Conservation (phyloP, 2,329 filamentous ascomycete genomes). For the Aspergillus phoenicis region DNA sequence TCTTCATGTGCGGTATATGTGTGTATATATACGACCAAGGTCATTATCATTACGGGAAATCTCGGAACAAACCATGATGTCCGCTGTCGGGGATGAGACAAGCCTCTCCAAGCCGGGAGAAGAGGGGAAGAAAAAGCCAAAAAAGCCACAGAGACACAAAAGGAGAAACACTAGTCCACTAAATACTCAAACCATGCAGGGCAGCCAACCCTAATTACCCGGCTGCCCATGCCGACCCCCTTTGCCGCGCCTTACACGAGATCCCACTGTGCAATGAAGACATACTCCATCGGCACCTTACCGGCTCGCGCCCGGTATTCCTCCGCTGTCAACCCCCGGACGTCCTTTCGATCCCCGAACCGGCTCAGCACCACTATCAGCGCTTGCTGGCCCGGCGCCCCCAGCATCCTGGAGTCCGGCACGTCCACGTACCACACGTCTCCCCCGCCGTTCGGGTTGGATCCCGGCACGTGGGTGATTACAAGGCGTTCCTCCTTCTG, state of each 20-base stretch:
- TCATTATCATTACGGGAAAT: constrained; percentile 4
- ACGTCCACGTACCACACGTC: constrained; percentile 83
- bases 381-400: constrained; percentile 68
- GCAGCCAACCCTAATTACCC: constrained; percentile 10
- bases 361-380: constrained; percentile 64
- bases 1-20: not conserved
- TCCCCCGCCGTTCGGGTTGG: constrained; percentile 62
- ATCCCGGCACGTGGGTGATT: constrained; percentile 56
- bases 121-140: not conserved
- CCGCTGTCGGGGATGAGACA: not conserved
- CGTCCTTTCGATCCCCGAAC: constrained; percentile 54
- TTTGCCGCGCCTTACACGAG: constrained; percentile 42
- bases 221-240: not conserved
- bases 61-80: not conserved
- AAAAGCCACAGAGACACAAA: not conserved
- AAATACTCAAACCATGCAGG: not conserved
- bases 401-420: constrained; percentile 61
- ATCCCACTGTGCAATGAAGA: constrained; percentile 58
- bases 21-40: not conserved
- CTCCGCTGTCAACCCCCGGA: constrained; percentile 53
- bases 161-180: no score
- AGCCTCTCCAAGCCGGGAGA: not conserved
- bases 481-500: constrained; percentile 68
- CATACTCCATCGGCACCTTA: constrained; percentile 52
- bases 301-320: constrained; percentile 54